These are phyloP conservation scores for Entamoeba moshkovskii DNA, from an alignment of 208 protist genomes.

Conservation along the genomic window DNA sequence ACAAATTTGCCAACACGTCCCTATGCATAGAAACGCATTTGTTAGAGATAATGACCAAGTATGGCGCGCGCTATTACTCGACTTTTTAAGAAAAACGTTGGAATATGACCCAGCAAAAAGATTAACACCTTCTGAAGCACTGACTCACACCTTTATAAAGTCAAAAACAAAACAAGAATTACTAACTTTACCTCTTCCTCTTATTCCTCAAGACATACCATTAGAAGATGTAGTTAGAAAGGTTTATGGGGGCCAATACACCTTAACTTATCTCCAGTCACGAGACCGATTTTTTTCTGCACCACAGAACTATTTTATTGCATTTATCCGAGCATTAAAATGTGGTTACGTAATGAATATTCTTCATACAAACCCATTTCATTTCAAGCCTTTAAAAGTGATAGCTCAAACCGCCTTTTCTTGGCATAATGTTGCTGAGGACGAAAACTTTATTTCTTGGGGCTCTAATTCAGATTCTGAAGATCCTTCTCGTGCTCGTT, in stretches of 20 bases:
- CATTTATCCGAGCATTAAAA: background rate
- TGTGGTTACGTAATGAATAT: background rate
- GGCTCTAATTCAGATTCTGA: background rate
- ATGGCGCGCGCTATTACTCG: slow-evolving; percentile 12
- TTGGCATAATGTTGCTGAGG: background rate
- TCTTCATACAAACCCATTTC: background rate
- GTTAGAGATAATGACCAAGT: slow-evolving; percentile 2
- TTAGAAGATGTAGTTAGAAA: background rate
- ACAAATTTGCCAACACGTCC: slow-evolving; percentile 44
- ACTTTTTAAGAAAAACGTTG: slow-evolving; percentile 41
- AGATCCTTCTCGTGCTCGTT: background rate
- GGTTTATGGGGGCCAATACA: background rate
- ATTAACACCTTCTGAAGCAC: slow-evolving; percentile 36
- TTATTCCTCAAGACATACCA: background rate
- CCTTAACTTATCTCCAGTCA: background rate
- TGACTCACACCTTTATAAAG: slow-evolving; percentile 43
- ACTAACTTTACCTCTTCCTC: background rate
- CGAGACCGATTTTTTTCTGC: background rate
- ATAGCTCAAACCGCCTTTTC: background rate
- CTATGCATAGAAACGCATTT: background rate
- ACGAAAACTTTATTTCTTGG: background rate
- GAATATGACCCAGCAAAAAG: slow-evolving; percentile 35
- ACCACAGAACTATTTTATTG: background rate
- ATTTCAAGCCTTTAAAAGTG: background rate
- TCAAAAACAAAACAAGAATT: background rate